A percentile compares a stretch with the other conserved stretches of the same genome.
phyloP scores from a whole-genome alignment of 2,329 filamentous ascomycete species.

The Blumeriella jaapii region DNA sequence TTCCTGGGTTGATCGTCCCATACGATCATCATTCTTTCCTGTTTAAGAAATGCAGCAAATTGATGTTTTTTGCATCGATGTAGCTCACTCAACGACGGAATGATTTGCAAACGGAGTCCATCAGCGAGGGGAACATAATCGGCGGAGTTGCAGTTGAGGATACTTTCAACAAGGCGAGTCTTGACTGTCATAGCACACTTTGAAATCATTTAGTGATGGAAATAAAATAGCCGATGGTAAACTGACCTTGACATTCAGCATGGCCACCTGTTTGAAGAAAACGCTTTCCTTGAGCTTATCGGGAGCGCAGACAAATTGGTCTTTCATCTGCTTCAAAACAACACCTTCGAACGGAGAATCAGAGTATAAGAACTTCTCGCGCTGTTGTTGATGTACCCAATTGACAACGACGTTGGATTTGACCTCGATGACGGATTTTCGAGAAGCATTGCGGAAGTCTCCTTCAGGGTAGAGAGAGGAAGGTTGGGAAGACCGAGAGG shows the following conservation, averaged over 20 bases:
- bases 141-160: constrained; percentile 37
- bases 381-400: constrained; percentile 50
- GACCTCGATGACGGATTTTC: constrained; percentile 38
- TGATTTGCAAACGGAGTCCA: constrained; percentile 49
- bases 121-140: constrained; percentile 47
- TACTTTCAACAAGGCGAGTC: constrained; percentile 50
- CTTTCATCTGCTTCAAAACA: constrained; percentile 39
- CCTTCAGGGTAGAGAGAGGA: constrained; percentile 13
- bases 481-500: neutral
- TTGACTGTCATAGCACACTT: constrained; percentile 58
- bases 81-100: constrained; percentile 44
- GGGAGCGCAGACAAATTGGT: constrained; percentile 40
- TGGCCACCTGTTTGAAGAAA: constrained; percentile 37
- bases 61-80: constrained; percentile 51
- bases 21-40: constrained; percentile 45
- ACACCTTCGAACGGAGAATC: constrained; percentile 40
- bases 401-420: constrained; percentile 52
- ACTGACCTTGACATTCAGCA: constrained; percentile 43
- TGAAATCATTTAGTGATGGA: constrained; percentile 5
- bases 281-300: constrained; percentile 34
- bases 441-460: constrained; percentile 32
- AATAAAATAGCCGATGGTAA: neutral
- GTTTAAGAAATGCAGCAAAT: constrained; percentile 52
- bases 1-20: constrained; percentile 52
- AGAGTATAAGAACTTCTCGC: constrained; percentile 41